Conservation (phyloP, 2,329 filamentous ascomycete species). For the Claviceps digitariae region DNA sequence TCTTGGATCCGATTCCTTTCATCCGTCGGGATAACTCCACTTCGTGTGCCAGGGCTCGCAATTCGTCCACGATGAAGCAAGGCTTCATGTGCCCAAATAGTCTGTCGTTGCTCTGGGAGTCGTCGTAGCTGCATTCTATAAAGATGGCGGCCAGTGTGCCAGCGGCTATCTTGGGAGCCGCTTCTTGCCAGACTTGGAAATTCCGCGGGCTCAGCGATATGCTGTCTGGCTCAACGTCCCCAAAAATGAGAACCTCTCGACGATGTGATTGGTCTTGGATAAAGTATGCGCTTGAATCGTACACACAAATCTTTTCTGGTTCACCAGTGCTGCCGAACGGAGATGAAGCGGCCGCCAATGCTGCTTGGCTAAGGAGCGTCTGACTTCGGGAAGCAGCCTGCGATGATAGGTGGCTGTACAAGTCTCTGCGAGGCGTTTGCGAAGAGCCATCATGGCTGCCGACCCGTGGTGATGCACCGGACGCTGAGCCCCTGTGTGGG, state of each 20-base stretch:
- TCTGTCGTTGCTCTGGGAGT: constrained; percentile 60
- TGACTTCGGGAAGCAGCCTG: constrained; percentile 8
- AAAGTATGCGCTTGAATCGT: constrained; percentile 89
- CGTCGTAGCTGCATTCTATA: constrained; percentile 90
- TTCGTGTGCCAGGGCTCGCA: constrained; percentile 56
- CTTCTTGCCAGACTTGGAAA: constrained; percentile 71
- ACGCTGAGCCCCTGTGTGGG: constrained; percentile 45
- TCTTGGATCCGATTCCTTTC: constrained; percentile 33
- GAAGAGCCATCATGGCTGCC: constrained; percentile 34
- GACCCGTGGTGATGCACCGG: constrained; percentile 34
- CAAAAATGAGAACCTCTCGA: constrained; percentile 80
- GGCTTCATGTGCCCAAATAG: constrained; percentile 87
- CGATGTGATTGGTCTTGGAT: constrained; percentile 60
- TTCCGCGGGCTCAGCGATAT: constrained; percentile 74
- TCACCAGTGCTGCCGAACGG: constrained; percentile 17
- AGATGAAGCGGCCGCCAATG: constrained; percentile 13
- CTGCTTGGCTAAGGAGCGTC: constrained; percentile 19
- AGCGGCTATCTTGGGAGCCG: constrained; percentile 66
- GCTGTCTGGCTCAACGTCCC: constrained; percentile 87
- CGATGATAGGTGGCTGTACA: constrained; percentile 11
- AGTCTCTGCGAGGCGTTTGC: constrained; percentile 15
- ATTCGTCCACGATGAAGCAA: constrained; percentile 65
- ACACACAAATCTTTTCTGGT: constrained; percentile 48
- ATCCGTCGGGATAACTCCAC: constrained; percentile 41
- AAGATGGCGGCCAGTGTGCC: constrained; percentile 70